A percentile compares a stretch with the other conserved stretches of the same genome.
Evolutionary conservation across 2,329 filamentous ascomycete genomes (phyloP).

Genomic region (Berkeleyomyces rouxiae): DNA sequence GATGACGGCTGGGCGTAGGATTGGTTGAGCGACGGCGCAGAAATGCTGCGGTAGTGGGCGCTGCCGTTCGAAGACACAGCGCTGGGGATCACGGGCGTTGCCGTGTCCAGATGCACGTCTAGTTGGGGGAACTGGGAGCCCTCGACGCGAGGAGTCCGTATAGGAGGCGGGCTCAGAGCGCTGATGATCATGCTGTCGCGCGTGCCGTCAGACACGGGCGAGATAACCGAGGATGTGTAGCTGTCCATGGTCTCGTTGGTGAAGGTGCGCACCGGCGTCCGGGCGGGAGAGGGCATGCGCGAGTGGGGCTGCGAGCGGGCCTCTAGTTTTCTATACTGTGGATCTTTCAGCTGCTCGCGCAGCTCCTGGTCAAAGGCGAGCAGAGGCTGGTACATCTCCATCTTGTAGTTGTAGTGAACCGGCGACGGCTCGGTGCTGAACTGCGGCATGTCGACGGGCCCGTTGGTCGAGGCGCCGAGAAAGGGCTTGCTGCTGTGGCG

Average conservation of each 20-base stretch:
- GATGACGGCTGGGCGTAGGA: neutral
- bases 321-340: neutral
- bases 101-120: constrained; percentile 4
- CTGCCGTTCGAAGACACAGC: neutral
- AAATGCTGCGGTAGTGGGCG: constrained; percentile 7
- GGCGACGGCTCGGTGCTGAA: neutral
- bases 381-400: constrained; percentile 4
- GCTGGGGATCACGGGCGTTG: neutral
- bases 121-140: neutral
- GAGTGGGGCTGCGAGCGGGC: neutral
- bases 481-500: constrained; percentile 1
- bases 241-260: constrained; percentile 9
- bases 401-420: neutral
- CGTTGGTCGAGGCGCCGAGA: neutral
- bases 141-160: neutral
- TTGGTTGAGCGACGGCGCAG: constrained; percentile 1
- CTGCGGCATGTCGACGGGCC: neutral
- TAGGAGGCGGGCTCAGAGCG: constrained; percentile 4
- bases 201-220: neutral
- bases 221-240: constrained; percentile 10
- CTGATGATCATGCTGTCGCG: constrained; percentile 6
- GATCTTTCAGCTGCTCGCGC: neutral
- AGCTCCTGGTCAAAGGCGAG: constrained; percentile 1
- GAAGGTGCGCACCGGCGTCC: neutral
- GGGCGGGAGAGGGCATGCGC: neutral